phyloP scores from a whole-genome alignment of 108 stramenopile species.

The Nitzschia sp. region DNA sequence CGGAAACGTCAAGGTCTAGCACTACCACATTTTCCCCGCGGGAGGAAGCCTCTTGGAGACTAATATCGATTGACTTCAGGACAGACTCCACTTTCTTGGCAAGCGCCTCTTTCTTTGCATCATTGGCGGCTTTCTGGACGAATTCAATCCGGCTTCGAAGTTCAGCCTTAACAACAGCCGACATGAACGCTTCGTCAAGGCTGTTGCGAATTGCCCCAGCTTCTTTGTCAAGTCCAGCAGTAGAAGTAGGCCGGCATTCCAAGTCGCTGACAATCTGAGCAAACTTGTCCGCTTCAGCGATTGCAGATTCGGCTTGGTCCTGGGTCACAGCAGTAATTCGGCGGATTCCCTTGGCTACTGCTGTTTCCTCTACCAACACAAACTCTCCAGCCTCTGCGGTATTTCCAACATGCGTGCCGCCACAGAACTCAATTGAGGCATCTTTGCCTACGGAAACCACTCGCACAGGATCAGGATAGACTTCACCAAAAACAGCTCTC shows the following conservation, averaged over 20 bases:
- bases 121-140: slow-evolving; percentile 81
- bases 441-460: slow-evolving; percentile 90
- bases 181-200: slow-evolving; percentile 67
- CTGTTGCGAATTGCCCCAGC: slow-evolving; percentile 83
- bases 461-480: slow-evolving; percentile 98
- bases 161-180: slow-evolving; percentile 80
- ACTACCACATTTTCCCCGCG: slow-evolving; percentile 51
- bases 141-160: slow-evolving; percentile 76
- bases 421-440: slow-evolving; percentile 97
- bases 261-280: slow-evolving; percentile 45
- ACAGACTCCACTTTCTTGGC: slow-evolving; percentile 60
- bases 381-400: slow-evolving; percentile 92
- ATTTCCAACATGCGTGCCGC: slow-evolving; percentile 97
- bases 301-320: slow-evolving; percentile 77
- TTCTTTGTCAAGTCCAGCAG: slow-evolving; percentile 68
- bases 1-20: slow-evolving; percentile 84
- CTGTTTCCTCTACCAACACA: slow-evolving; percentile 91
- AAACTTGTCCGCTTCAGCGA: slow-evolving; percentile 65
- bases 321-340: slow-evolving; percentile 93
- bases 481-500: slow-evolving; percentile 97
- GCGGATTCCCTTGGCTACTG: slow-evolving; percentile 98
- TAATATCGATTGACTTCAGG: slow-evolving; percentile 57
- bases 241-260: slow-evolving; percentile 48
- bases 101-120: slow-evolving; percentile 78
- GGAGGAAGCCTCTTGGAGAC: slow-evolving; percentile 54